A percentile compares a stretch with the other conserved stretches of the same genome.
These are phyloP conservation scores for Melastoma candidum DNA, from an alignment of 441 rosid species.

Conservation along the genomic window DNA sequence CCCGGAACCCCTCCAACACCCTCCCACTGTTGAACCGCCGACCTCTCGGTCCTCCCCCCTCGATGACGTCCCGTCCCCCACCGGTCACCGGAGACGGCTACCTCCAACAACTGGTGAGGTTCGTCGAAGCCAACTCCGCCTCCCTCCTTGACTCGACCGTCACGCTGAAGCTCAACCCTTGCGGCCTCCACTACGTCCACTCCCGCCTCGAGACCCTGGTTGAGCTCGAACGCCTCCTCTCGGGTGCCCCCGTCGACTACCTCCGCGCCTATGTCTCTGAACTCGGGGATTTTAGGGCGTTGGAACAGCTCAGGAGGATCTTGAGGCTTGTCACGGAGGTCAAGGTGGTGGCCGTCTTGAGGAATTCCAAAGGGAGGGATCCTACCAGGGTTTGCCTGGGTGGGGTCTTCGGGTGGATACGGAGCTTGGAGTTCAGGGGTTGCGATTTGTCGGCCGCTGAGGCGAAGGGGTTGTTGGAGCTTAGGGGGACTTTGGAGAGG, in stretches of 20 bases:
- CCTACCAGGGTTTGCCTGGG: neutral
- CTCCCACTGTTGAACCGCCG: no score
- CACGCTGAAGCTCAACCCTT: constrained; percentile 80
- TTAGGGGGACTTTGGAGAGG: constrained; percentile 82
- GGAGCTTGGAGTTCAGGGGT: constrained; percentile 74
- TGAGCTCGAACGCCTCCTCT: constrained; percentile 71
- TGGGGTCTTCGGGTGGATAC: constrained; percentile 82
- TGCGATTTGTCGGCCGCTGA: constrained; percentile 93
- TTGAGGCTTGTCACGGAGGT: constrained; percentile 64
- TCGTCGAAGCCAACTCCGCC: constrained; percentile 65
- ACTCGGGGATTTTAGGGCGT: constrained; percentile 92
- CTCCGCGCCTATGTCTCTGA: constrained; percentile 93
- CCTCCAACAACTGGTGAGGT: constrained; percentile 66
- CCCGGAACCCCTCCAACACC: no score
- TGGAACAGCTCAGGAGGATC: constrained; percentile 86
- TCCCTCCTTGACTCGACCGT: constrained; percentile 54
- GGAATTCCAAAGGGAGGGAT: constrained; percentile 7
- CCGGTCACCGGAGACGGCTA: constrained; percentile 86
- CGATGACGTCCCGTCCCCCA: no score
- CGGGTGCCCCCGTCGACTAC: constrained; percentile 89
- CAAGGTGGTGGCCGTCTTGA: constrained; percentile 75
- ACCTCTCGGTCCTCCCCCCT: no score
- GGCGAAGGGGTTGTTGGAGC: constrained; percentile 80
- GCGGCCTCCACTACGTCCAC: constrained; percentile 89
- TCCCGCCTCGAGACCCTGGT: constrained; percentile 77